Conservation (phyloP, 345 rosid genomes). For the Lepidium aucheri region DNA sequence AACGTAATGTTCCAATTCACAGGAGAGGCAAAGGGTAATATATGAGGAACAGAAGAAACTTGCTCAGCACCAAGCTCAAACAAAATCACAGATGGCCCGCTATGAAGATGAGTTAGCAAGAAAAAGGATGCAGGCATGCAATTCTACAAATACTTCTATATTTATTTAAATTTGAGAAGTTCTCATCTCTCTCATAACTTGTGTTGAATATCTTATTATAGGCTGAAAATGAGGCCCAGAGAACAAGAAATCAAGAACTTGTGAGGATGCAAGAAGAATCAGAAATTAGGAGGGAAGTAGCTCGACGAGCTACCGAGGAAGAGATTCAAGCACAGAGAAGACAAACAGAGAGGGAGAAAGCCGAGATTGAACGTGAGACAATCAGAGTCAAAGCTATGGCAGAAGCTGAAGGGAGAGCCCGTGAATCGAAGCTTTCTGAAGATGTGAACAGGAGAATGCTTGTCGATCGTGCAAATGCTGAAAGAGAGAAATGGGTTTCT, state of each 20-base stretch:
- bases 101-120: conserved; percentile 91
- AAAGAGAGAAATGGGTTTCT: conserved; percentile 95
- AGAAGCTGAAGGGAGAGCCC: conserved; percentile 99
- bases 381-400: conserved; percentile 90
- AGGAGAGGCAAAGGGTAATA: conserved; percentile 88
- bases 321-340: conserved; percentile 90
- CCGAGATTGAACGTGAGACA: conserved; percentile 98
- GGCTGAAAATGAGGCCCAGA: conserved; percentile 87
- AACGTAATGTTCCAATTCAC: conserved; percentile 16
- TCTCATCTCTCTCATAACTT: not conserved
- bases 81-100: conserved; percentile 90
- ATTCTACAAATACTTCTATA: not conserved
- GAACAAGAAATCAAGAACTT: conserved; percentile 90
- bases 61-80: conserved; percentile 84
- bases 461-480: conserved; percentile 94
- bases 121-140: conserved; percentile 93
- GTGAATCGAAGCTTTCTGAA: conserved; percentile 91
- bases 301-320: conserved; percentile 90
- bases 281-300: conserved; percentile 75
- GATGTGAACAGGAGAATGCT: conserved; percentile 87
- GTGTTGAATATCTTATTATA: conserved; percentile 28
- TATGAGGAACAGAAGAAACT: conserved; percentile 89
- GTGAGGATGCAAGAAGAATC: conserved; percentile 93
- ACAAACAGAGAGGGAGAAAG: conserved; percentile 94
- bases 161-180: not conserved